Evolutionary conservation across 1,284 basidiomycete genomes (phyloP), one percentile per base, ranked within the genome.

Genomic region (Chalciporus sp.): DNA sequence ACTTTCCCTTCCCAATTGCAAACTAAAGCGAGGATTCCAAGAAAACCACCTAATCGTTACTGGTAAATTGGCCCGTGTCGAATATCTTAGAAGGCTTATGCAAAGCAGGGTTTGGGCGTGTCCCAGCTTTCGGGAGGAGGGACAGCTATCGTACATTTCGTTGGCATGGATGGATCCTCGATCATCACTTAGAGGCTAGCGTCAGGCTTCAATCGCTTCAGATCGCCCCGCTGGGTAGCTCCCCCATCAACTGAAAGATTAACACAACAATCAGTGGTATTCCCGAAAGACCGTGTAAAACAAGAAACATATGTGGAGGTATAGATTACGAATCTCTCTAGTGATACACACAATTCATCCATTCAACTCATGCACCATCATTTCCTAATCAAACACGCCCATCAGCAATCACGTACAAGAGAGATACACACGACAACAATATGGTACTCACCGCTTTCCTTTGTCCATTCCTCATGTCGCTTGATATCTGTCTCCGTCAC

Each of bases 401-500:
- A 17, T 37, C 35, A 37, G 35, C 35, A 4, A 37, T 37, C 20
- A 26, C 27, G 41, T 57, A 29, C 47, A 42, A 49, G 26, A 9
- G 7, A 12, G 16, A n/a, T 33, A 3, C 1, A 6, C 12, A 19
- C 5, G n/a, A 16, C 9, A 3, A 9, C 19, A 5, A 23, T 2
- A 26, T 19, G 47, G 20, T 31, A 69, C 79, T 51, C 57, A 83
- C 89, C 89, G 59, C 86, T 87, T 66, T 98, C 95, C 69, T 84
- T 87, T 44, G 95, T 98, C 85, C 97, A 99, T 41, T 91, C 85
- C 11, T 95, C 88, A 68, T 98, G 95, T 68, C 85, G 88, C 75
- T 83, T 85, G 65, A 97, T 95, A 76, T 99, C 96, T 14, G 88
- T 83, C 58, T 86, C 84, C 1, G 88, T 91, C 42, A 99, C 96